Base-by-base conservation (phyloP, 176 grass and related monocot species). In the Olyra latifolia region DNA sequence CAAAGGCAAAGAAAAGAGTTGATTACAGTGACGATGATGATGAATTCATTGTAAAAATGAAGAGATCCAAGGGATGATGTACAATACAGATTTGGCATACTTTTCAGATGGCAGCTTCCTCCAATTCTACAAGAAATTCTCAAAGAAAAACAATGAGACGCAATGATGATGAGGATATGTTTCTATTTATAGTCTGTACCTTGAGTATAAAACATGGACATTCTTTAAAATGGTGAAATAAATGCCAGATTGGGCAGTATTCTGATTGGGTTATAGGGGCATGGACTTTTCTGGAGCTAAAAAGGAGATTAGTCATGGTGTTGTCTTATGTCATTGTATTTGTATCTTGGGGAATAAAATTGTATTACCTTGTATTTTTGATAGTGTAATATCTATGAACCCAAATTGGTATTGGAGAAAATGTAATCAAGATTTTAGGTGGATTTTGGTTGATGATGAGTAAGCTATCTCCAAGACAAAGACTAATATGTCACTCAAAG, bases 1-100 rank as follows among this genome's bases (percentile, higher is more conserved):
- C 17, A 5, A 98, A 93, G 83, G 70, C 89, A 66, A 98, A 98
- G 83, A 97, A 86, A 61, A 90, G 83, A 84, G 85, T 86, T 19
- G 80, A 89, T 25, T 88, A 90, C 71, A 93, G 83, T 13, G 82
- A 86, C 17, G 88, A 91, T 0, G 94, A 92, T 0, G 53, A 76
- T 20, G 85, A 90, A 46, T 97, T 92, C 53, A 94, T 90, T 77
- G 82, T 90, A 16, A 94, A 85, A 56, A 43, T 66, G 62, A 98
- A 93, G 88, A 93, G 76, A 49, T 53, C 80, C 24, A 92, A 50
- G 72, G 85, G 72, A 79, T 91, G 56, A 88, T 65, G 24, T 1
- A 74, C 27, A 23, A 49, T 44, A 8, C 49, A 15, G 15, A 23
- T 42, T 2, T 49, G 23, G 23, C 45, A 28, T 63, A 75, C 35